phyloP scores from a whole-genome alignment of 805 yeast genomes.

The Komagataella phaffii region DNA sequence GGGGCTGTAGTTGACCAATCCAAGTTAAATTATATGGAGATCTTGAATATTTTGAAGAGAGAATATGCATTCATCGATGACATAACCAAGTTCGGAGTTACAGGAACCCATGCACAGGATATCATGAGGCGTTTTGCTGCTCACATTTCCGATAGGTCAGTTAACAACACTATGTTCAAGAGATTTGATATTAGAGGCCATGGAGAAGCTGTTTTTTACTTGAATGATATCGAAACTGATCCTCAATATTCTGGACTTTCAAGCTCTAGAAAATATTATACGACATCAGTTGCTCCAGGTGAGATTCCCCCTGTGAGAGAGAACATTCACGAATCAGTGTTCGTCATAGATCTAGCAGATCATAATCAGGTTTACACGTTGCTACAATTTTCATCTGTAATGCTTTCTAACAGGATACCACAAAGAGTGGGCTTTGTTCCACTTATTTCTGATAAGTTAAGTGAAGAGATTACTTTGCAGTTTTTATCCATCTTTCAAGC shows the following conservation, averaged over 20 bases:
- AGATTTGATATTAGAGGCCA: conserved; percentile 12
- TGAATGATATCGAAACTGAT: conserved; percentile 69
- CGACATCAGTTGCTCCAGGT: conserved; percentile 30
- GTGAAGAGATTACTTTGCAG: conserved; percentile 12
- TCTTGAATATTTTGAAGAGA: conserved; percentile 23
- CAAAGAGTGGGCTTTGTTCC: conserved; percentile 83
- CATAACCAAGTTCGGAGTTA: conserved; percentile 19
- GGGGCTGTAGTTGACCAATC: conserved; percentile 46
- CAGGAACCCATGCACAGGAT: conserved; percentile 18
- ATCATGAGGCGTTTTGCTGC: conserved; percentile 26
- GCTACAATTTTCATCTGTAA: conserved; percentile 31
- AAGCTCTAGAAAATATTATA: conserved; percentile 31
- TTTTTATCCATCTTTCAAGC: conserved; percentile 9
- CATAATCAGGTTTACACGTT: conserved; percentile 35
- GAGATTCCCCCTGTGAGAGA: conserved; percentile 58
- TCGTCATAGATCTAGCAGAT: conserved; percentile 50
- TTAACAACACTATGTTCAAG: conserved; percentile 1
- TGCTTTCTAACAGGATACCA: conserved; percentile 48
- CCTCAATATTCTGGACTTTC: conserved; percentile 32
- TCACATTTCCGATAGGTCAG: conserved; percentile 1
- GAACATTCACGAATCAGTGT: conserved; percentile 63
- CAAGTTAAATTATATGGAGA: conserved; percentile 26
- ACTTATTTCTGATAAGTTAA: conserved; percentile 15
- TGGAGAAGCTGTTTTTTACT: conserved; percentile 37
- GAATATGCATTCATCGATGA: conserved; percentile 18